Base-by-base conservation (phyloP, 371 early-diverging fungal species). In the Thermomucor indicae-seudaticae region DNA sequence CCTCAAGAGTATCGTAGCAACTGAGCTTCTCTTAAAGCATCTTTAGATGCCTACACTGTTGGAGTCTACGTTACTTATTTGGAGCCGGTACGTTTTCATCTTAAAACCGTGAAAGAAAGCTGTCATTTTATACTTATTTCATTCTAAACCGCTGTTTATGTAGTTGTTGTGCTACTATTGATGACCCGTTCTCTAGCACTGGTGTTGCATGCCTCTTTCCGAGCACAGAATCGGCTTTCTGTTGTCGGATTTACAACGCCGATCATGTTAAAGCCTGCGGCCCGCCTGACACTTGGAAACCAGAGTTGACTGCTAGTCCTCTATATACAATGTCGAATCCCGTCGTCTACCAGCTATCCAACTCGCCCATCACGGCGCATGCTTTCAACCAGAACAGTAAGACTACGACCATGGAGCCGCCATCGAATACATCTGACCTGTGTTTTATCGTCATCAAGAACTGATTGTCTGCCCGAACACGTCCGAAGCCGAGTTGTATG, bases 381-480 rank as follows among this genome's bases (percentile, higher is more conserved):
- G 72, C 94, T 16, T 97, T 94, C 70, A 95, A 92, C 81, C 78
- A 83, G 57, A 92, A 95, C 81, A 60, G 73, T 70, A 70, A 64
- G 66, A 64, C 8, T 20, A 2, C 6, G 10, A 10, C 31, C 12
- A 7, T 17, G 10, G n/a, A 17, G 29, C 7, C 29, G 17, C 25
- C 20, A 17, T 3, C 28, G 1, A 10, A 29, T 6, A 3, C 30
- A 35, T 10, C n/a, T 38, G n/a, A n/a, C n/a, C n/a, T n/a, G n/a
- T n/a, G n/a, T 19, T 23, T 14, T 45, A 10, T 17, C 38, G 12
- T 22, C 28, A 14, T 29, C 4, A 72, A 95, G 96, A 92, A 80
- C 75, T 96, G 39, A 95, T 93, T 17, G 66, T 98, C 17, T 87
- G 92, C 66, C 94, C 91, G 38, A 92, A 93, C 70, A 84, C 81